Conservation (phyloP, 129 eudicot species). For the Arctium lappa region DNA sequence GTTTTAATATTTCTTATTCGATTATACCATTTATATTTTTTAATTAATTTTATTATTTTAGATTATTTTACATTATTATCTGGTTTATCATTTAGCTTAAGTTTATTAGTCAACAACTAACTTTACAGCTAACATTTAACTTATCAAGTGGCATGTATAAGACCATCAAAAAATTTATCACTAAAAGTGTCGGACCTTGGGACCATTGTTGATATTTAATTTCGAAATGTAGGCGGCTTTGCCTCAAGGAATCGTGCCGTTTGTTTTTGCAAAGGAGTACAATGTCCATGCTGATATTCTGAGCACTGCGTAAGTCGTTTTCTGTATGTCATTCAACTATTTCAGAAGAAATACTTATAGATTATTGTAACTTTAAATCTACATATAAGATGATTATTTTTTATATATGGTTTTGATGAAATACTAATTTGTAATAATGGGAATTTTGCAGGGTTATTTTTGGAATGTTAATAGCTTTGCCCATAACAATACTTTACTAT, state of each 20-base stretch:
- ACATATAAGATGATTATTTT: background rate
- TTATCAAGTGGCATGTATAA: background rate
- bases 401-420: background rate
- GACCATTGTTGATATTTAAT: background rate
- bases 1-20: no score
- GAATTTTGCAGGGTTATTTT: constrained; percentile 77
- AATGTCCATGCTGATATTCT: constrained; percentile 90
- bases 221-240: constrained; percentile 73
- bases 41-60: no score
- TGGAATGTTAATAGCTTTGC: constrained; percentile 92
- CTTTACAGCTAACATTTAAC: no score
- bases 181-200: background rate
- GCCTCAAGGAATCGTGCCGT: constrained; percentile 97
- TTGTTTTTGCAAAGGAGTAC: constrained; percentile 94
- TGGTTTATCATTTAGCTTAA: no score
- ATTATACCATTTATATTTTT: no score
- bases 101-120: background rate
- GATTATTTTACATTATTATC: no score
- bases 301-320: constrained; percentile 81
- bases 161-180: background rate
- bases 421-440: background rate
- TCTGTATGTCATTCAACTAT: background rate
- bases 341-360: background rate
- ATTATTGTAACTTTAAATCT: background rate
- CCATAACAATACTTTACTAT: constrained; percentile 85